Percentiles rank a stretch among this genome's conserved stretches.
These are phyloP conservation scores for Fusarium guadeloupense DNA, from an alignment of 2,329 filamentous ascomycete genomes.

Conservation along the genomic window DNA sequence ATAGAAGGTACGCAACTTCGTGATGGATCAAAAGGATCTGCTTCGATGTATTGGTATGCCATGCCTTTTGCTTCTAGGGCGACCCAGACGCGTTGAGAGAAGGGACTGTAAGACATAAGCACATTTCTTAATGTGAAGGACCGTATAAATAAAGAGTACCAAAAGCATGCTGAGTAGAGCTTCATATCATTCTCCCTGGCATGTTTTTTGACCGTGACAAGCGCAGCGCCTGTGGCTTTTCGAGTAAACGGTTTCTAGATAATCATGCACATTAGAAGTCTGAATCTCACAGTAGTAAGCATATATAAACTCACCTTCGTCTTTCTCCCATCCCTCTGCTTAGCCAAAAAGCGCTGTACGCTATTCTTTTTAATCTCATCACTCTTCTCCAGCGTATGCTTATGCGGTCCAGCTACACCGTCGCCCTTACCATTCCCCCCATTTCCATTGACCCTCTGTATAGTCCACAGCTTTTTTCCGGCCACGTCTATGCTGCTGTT, in stretches of 20 bases:
- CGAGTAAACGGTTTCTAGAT: conserved; percentile 74
- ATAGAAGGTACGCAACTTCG: conserved; percentile 78
- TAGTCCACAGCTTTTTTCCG: conserved; percentile 72
- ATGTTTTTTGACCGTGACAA: conserved; percentile 74
- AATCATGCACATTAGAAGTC: not conserved
- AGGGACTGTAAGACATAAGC: conserved; percentile 64
- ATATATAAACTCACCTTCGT: conserved; percentile 31
- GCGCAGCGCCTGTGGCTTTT: conserved; percentile 76
- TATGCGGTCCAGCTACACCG: conserved; percentile 75
- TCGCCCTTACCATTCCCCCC: conserved; percentile 77
- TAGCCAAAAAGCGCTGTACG: conserved; percentile 71
- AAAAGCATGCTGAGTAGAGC: conserved; percentile 85
- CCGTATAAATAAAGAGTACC: conserved; percentile 57
- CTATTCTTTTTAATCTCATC: conserved; percentile 85
- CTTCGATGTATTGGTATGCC: conserved; percentile 86
- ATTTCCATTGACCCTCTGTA: conserved; percentile 81
- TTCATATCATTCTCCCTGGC: conserved; percentile 76
- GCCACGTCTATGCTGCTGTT: conserved; percentile 41
- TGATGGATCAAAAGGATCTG: conserved; percentile 75
- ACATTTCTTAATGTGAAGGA: not conserved
- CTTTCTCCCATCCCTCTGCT: conserved; percentile 72
- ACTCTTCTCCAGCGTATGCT: conserved; percentile 76
- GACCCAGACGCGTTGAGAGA: conserved; percentile 90
- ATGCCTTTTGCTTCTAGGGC: conserved; percentile 82
- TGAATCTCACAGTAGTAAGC: not conserved